Evolutionary conservation across 257 asterid species (phyloP), one percentile per base, ranked within the genome.

Genomic region (Capsicum pubescens): DNA sequence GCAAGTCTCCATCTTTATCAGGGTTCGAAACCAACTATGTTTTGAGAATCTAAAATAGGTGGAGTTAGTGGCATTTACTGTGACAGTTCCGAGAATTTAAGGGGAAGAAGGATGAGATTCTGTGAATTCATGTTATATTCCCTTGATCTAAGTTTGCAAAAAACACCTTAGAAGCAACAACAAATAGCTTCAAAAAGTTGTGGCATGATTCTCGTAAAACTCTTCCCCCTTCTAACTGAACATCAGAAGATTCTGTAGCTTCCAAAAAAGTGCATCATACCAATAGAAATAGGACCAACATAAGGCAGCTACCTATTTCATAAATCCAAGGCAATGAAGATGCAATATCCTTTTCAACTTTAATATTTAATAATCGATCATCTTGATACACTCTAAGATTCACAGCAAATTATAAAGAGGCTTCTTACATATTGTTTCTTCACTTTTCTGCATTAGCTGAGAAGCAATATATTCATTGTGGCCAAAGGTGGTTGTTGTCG

Each of bases 81-180:
- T 19, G 32, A 26, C 32, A 26, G 32, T 26, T 26, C 32, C 1
- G 32, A 26, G 32, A 26, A 26, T 26, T 76, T 52, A 76, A 52
- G 63, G 4, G 63, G 81, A 50, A 19, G 80, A 76, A 76, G 63
- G 81, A 13, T 52, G 64, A 26, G 4, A 54, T 76, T 76, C 42
- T 26, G 15, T 76, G 81, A 76, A 52, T 32, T 76, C 63, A 52
- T 15, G 42, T 0, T 50, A 16, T 7, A 13, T 52, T 26, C 9
- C 15, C 48, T 76, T 76, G 81, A 54, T 76, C 15, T 14, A 26
- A 76, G 81, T 32, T 63, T 76, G 64, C 81, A 26, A 13, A 52
- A 54, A 14, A 26, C 63, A 32, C 81, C 61, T 21, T 52, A 1
- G 15, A 26, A 76, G 61, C 26, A 13, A 76, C 63, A 26, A 76